Percentiles rank a stretch among this genome's conserved stretches.
Evolutionary conservation across 805 yeast species (phyloP).

Genomic region (Candida dajiaensis): DNA sequence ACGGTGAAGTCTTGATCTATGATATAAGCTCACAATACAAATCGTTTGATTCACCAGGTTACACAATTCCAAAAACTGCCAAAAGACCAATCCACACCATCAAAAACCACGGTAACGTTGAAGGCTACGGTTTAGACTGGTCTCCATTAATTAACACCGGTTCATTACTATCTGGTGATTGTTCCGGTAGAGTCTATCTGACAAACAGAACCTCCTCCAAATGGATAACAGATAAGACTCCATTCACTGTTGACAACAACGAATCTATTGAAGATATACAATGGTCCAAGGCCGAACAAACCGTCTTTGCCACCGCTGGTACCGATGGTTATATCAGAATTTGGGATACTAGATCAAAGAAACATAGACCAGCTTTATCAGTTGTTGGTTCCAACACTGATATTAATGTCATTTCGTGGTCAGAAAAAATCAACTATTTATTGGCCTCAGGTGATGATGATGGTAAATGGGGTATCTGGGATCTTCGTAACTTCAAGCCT

Average conservation of each 20-base stretch:
- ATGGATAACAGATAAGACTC: conserved; percentile 83
- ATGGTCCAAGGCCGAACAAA: conserved; percentile 88
- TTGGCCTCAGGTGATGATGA: conserved; percentile 96
- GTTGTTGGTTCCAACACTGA: conserved; percentile 77
- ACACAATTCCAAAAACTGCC: conserved; percentile 64
- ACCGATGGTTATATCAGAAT: conserved; percentile 87
- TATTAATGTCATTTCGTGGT: conserved; percentile 95
- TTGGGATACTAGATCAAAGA: conserved; percentile 95
- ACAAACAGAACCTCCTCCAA: conserved; percentile 70
- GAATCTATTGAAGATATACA: conserved; percentile 93
- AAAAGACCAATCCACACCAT: conserved; percentile 82
- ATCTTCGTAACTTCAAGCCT: conserved; percentile 76
- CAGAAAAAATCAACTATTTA: conserved; percentile 76
- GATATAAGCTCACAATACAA: conserved; percentile 75
- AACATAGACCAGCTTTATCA: conserved; percentile 85
- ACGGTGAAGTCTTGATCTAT: conserved; percentile 82
- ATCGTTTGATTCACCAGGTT: conserved; percentile 88
- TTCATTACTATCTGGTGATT: conserved; percentile 80
- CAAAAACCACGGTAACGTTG: conserved; percentile 85
- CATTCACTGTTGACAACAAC: conserved; percentile 57
- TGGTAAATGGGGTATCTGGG: conserved; percentile 98
- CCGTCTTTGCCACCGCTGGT: conserved; percentile 95
- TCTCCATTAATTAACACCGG: conserved; percentile 81
- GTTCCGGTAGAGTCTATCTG: conserved; percentile 73
- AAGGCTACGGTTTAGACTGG: conserved; percentile 98